Evolutionary conservation across 176 grass and related monocot species (phyloP).

Genomic region (Triticum monococcum): DNA sequence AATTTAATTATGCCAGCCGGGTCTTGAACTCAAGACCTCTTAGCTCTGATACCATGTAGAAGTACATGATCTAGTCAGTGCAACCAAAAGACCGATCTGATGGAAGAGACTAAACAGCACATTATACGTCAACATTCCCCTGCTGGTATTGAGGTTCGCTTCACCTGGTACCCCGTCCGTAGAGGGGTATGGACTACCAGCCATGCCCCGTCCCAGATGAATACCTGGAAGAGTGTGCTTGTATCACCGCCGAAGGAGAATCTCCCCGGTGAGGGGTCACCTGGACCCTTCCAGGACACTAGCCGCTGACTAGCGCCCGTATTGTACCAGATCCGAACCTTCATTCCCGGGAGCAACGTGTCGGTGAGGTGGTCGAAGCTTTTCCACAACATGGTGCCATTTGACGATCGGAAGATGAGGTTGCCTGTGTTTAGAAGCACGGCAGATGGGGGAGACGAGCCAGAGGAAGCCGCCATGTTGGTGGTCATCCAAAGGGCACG

Average conservation of each 20-base stretch:
- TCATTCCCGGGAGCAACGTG: conserved; percentile 22
- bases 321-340: background rate
- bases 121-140: too few species aligned
- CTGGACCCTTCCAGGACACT: conserved; percentile 23
- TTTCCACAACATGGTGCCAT: conserved; percentile 22
- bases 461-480: background rate
- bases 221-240: background rate
- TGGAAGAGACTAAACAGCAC: too few species aligned
- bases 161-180: conserved; percentile 30
- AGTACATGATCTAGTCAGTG: too few species aligned
- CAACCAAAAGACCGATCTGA: too few species aligned
- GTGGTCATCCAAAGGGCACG: background rate
- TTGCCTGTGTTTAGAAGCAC: conserved; percentile 28
- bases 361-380: conserved; percentile 24
- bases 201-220: background rate
- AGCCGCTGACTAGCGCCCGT: background rate
- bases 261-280: conserved; percentile 18
- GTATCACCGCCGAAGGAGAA: conserved; percentile 17
- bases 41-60: too few species aligned
- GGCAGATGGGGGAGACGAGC: background rate
- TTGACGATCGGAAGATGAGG: conserved; percentile 20
- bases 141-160: background rate
- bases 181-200: background rate
- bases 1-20: too few species aligned
- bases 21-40: too few species aligned